Base-by-base conservation (phyloP, 106 monocot genomes). In the Posidonia australis region DNA sequence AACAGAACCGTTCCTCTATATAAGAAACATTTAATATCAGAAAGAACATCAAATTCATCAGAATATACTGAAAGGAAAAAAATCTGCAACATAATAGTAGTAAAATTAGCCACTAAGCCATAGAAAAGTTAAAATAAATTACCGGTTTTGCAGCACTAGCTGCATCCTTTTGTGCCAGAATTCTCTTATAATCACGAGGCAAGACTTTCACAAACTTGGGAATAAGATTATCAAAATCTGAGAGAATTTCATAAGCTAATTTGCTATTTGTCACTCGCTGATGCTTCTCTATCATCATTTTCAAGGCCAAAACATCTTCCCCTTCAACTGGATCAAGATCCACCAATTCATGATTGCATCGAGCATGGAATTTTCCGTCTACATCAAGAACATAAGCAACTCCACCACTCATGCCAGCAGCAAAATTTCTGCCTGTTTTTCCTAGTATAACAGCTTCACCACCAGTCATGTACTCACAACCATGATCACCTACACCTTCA, bases 381-480 rank as follows among this genome's bases (percentile, higher is more conserved):
- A 85, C 66, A 70, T 93, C 86, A 68, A 81, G 70, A 62, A 93
- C 89, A 69, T 80, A 93, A 41, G 93, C 93, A 42, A 83, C 46
- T 66, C 93, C 93, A 66, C 93, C 93, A 65, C 93, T 93, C 93
- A 93, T 93, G 2, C 93, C 93, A 46, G 93, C 93, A 44, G 86
- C 93, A 81, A 93, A 93, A 60, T 93, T 93, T 30, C 93, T 79
- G n/a, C 93, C 93, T 53, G 89, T 89, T 78, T 79, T 86, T 0
- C 93, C 93, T 44, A 93, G 78, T 26, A 93, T 75, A 26, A 89
- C 89, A 49, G 81, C 89, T 63, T 68, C 68, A 51, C 93, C 93
- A 44, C 89, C 93, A 43, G 93, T 93, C 93, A 93, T 93, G 46
- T 93, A 93, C 75, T 93, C 93, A 56, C 93, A 93, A 21, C 93